phyloP scores from a whole-genome alignment of 768 basidiomycete species.

The Tylopilus sp. region DNA sequence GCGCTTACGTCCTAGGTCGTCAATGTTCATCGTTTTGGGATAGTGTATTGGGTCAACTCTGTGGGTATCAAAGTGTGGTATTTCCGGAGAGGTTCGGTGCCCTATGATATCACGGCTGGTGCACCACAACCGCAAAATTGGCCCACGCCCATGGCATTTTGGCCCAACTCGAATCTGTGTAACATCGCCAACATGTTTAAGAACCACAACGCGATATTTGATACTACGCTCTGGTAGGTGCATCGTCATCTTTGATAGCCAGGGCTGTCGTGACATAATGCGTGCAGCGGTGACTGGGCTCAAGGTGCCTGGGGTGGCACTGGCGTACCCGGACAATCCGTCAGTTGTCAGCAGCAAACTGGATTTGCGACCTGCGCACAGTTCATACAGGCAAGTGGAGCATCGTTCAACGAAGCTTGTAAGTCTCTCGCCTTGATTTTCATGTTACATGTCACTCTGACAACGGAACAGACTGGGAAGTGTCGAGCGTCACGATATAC shows the following conservation, averaged over 20 bases:
- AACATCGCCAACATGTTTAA: constrained; percentile 77
- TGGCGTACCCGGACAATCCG: constrained; percentile 79
- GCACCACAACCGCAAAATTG: constrained; percentile 73
- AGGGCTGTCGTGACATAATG: constrained; percentile 3
- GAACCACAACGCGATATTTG: constrained; percentile 74
- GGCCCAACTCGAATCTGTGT: constrained; percentile 67
- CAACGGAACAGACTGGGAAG: constrained; percentile 68
- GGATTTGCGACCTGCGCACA: constrained; percentile 78
- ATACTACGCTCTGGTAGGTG: constrained; percentile 76
- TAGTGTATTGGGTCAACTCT: constrained; percentile 38
- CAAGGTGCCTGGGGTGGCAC: constrained; percentile 67
- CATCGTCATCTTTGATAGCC: constrained; percentile 2
- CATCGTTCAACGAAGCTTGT: constrained; percentile 75
- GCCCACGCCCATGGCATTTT: constrained; percentile 75
- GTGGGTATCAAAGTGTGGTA: constrained; percentile 82
- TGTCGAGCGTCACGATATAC: constrained; percentile 72
- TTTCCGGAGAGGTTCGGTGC: constrained; percentile 73
- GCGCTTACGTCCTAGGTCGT: background rate
- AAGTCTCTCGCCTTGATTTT: constrained; percentile 33
- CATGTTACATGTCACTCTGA: background rate
- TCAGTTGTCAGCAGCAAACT: constrained; percentile 82
- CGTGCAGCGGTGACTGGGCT: constrained; percentile 83
- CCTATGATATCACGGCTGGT: constrained; percentile 69
- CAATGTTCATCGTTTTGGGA: background rate
- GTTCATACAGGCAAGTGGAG: constrained; percentile 71